Evolutionary conservation across 2,329 filamentous ascomycete species (phyloP).

Genomic region (Monilinia polystroma): DNA sequence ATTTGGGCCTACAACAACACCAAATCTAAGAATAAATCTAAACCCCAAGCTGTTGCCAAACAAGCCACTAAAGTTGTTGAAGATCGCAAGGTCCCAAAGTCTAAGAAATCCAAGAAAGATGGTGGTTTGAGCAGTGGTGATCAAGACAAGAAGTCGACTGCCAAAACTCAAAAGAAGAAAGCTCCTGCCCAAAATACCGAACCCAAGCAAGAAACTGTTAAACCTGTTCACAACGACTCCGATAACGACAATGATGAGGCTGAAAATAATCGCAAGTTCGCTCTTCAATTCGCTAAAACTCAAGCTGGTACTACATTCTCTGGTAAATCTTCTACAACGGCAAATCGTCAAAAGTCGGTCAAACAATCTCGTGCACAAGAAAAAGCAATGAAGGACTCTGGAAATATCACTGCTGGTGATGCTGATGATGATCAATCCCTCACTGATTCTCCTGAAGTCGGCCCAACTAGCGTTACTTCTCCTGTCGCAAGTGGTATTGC

Average conservation of each 20-base stretch:
- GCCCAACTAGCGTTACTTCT: slow-evolving; percentile 48
- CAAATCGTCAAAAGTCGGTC: slow-evolving; percentile 54
- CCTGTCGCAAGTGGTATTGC: slow-evolving; percentile 57
- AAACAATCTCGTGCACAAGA: slow-evolving; percentile 66
- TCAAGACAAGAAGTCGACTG: slow-evolving; percentile 28
- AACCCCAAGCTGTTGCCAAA: slow-evolving; percentile 28
- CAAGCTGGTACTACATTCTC: slow-evolving; percentile 62
- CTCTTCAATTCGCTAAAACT: slow-evolving; percentile 67
- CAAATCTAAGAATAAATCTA: slow-evolving; percentile 31
- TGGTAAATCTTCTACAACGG: slow-evolving; percentile 52
- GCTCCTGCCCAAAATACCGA: slow-evolving; percentile 15
- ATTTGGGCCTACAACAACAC: slow-evolving; percentile 32
- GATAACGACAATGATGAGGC: slow-evolving; percentile 52
- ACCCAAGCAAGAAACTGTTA: slow-evolving; percentile 12
- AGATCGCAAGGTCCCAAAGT: slow-evolving; percentile 33
- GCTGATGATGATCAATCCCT: slow-evolving; percentile 80
- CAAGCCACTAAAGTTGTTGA: slow-evolving; percentile 30
- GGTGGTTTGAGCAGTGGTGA: slow-evolving; percentile 31
- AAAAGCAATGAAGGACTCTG: slow-evolving; percentile 43
- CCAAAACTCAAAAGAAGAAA: slow-evolving; percentile 35
- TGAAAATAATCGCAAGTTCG: slow-evolving; percentile 68
- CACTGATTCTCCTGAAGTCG: slow-evolving; percentile 61
- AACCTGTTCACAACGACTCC: slow-evolving; percentile 24
- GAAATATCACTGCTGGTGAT: slow-evolving; percentile 61
- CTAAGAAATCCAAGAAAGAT: slow-evolving; percentile 35